phyloP scores from a whole-genome alignment of 352 stramenopile species.

The Globisporangium okanoganense region DNA sequence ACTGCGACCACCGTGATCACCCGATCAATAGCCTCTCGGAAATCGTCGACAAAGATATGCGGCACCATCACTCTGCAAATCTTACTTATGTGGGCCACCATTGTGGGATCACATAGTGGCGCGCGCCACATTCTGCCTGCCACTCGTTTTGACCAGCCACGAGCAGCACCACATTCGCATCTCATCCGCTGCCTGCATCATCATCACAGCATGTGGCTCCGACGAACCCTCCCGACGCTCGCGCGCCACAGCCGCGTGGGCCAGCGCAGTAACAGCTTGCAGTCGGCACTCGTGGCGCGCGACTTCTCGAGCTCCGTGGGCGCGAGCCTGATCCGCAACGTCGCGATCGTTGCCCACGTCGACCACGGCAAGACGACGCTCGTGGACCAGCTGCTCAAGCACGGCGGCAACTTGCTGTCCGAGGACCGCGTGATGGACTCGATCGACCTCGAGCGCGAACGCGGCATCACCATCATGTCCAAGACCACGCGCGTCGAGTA shows the following conservation, averaged over 20 bases:
- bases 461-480: conserved; percentile 99
- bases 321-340: conserved; percentile 79
- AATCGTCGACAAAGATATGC: conserved; percentile 11
- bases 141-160: conserved; percentile 8
- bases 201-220: conserved; percentile 51
- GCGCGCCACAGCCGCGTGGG: conserved; percentile 33
- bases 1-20: not conserved
- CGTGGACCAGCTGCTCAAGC: conserved; percentile 96
- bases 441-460: conserved; percentile 97
- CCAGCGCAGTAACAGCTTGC: conserved; percentile 18
- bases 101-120: not conserved
- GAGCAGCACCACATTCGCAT: not conserved
- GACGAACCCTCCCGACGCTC: conserved; percentile 43
- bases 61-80: conserved; percentile 4
- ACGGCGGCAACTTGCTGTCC: conserved; percentile 88
- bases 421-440: conserved; percentile 97
- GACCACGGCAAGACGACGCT: conserved; percentile 99
- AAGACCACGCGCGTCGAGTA: conserved; percentile 98
- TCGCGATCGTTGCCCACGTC: conserved; percentile 94
- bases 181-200: not conserved
- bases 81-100: not conserved
- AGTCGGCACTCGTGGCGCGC: conserved; percentile 19
- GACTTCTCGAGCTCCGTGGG: conserved; percentile 39
- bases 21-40: not conserved
- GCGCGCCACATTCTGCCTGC: conserved; percentile 11